Evolutionary conservation across 2,329 filamentous ascomycete species (phyloP), one percentile per base, ranked within the genome.

Genomic region (Zalaria sp.): DNA sequence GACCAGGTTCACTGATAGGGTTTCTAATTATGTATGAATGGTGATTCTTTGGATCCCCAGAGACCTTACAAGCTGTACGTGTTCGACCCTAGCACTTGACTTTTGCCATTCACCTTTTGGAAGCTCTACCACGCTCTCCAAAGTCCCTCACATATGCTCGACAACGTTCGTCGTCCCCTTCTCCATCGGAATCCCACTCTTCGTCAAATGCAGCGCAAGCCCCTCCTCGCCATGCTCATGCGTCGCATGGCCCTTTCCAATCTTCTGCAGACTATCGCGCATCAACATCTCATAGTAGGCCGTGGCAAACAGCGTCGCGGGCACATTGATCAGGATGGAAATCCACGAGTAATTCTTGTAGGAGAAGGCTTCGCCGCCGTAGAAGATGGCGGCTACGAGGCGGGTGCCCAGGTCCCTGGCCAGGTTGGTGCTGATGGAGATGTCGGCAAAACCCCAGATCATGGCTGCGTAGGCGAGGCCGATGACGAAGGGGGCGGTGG

Each of bases 361-460:
- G 6, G 56, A 56, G 49, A 73, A 73, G 3, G 65, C 67, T 45
- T 72, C 68, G 7, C 60, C 51, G 38, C 71, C 70, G 47, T 64
- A 73, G 56, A 76, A 75, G 45, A 76, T 75, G 10, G 71, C 70
- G 4, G 70, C 72, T 1, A 77, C 73, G 26, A 77, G 67, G 11
- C 74, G 66, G 2, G 71, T 69, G n/a, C 74, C 74, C 9, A 77
- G 58, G 51, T 78, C 74, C 50, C 73, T 60, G 7, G 74, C 73
- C 28, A 73, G 52, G 54, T 79, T 79, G 9, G 72, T 75, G 34
- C 61, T 65, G 48, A 77, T 69, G 8, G 69, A 72, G 37, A 72
- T 62, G 43, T 62, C 61, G 6, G 70, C 73, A 48, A 76, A 77
- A 3, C 69, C 72, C 71, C 73, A 77, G 35, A 73, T 45, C 50